Conservation (phyloP, 2,329 filamentous ascomycete species). For the Chrysosporium queenslandicum region DNA sequence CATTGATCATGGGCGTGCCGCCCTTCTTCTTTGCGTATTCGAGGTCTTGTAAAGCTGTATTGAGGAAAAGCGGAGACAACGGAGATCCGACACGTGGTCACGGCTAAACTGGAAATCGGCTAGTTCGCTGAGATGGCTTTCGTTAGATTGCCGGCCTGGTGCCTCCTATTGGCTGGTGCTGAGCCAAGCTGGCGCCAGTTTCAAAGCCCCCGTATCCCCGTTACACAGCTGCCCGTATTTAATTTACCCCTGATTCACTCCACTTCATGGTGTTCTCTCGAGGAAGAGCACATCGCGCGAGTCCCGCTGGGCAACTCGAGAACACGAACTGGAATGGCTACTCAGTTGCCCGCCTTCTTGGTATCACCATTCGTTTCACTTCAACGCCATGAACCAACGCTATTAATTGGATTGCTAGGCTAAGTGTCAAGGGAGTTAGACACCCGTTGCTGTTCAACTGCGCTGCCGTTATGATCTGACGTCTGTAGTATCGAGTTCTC, state of each 20-base stretch:
- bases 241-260: slow-evolving; percentile 8
- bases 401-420: too few relatives aligned
- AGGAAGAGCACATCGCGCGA: neutral
- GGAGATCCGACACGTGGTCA: neutral
- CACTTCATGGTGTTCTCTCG: neutral
- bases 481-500: neutral
- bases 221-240: neutral
- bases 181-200: neutral
- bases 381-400: too few relatives aligned
- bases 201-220: neutral
- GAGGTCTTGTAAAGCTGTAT: too few relatives aligned
- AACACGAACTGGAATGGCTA: neutral
- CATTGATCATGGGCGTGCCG: too few relatives aligned
- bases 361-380: slow-evolving; percentile 1
- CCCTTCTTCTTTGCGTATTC: too few relatives aligned
- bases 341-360: neutral
- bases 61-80: neutral
- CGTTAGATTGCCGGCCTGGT: neutral
- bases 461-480: slow-evolving; percentile 8
- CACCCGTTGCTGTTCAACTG: neutral
- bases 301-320: neutral
- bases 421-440: too few relatives aligned
- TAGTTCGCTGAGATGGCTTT: neutral
- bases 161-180: neutral
- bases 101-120: neutral